Base-by-base conservation (phyloP, 2,329 filamentous ascomycete species). In the Neopestalotiopsis clavispora region DNA sequence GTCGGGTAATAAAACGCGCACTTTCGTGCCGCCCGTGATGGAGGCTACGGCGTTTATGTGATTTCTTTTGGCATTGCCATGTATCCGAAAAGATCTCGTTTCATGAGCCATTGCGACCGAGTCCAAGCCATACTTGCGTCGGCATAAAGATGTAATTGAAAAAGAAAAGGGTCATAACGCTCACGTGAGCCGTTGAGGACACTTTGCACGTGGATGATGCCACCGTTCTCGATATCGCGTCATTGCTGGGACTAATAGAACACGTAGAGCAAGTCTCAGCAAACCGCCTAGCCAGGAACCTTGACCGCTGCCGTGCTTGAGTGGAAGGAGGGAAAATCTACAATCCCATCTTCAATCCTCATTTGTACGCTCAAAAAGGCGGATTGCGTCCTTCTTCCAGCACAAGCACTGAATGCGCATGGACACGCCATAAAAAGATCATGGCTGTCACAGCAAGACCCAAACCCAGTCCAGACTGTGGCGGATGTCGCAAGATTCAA, bases 401-500 rank as follows among this genome's bases (percentile, higher is more conserved):
- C 23, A 28, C 34, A 38, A 38, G 34, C 10, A 38, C 34, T 10
- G 23, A 38, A 38, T 38, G 10, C 34, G 23, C 23, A 28, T 38
- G 34, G 34, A 38, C 34, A 30, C 23, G 14, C 23, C 6, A 14
- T 34, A 20, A 60, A 23, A 20, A 60, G 12, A 14, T 23, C 17
- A 49, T 65, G 62, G 62, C 38, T 65, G 28, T 52, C 59, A 12
- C 40, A 66, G 57, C 30, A 64, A 61, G 66, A 65, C 10, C 42
- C 30, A 52, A 40, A 66, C 71, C 30, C 34, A 58, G 45, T 58
- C n/a, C 64, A 42, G 68, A 69, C 59, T 77, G 76, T 67, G 59
- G 58, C 57, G 72, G 73, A 10, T 77, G 75, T 56, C 71, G 72
- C 59, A 74, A 74, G 67, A 76, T 76, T 38, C 70, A 74, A 9